Evolutionary conservation across 1,284 basidiomycete genomes (phyloP), one percentile per base, ranked within the genome.

Genomic region (Lentinula novae-zelandiae): DNA sequence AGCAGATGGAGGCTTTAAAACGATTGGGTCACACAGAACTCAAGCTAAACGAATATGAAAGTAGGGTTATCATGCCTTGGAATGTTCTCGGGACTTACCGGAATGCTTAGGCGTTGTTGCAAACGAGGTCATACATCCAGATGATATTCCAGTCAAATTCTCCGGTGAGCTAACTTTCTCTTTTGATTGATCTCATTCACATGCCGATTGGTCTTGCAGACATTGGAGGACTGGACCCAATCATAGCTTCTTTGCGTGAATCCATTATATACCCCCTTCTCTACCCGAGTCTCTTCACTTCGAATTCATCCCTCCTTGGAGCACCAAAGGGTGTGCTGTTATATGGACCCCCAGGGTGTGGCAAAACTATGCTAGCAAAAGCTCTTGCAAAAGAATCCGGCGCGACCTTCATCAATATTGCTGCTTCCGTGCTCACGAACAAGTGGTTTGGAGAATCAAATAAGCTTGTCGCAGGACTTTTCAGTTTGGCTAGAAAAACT

Each of bases 381-480:
- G 96, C 96, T 5, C 82, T 98, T 6, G 96, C 96, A 5, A 95
- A 97, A 72, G 96, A 99, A 78, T 94, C 91, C 13, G 93, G 94
- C 27, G 97, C 97, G 20, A 97, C 95, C 0, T 99, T 99, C 72
- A 94, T 96, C 79, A 95, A 95, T 75, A 88, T 95, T 63, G 86
- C 91, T 3, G 89, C 89, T 4, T 86, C 87, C 0, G 86, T 86
- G 2, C 80, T 93, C 10, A 88, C 92, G 40, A 93, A 91, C 77
- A 96, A 96, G 76, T 98, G 95, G 96, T 98, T 96, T 68, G 97
- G 96, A 59, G 96, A 99, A 75, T 95, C 92, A 10, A 99, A 99
- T 76, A 99, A 98, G 76, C 89, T 99, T 54, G 95, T 99, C 9
- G 91, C 92, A 1, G 96, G 91, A 0, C 81, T 99, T 1, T 99